These are phyloP conservation scores for Solanum hybrid DNA, from an alignment of 305 asterid species.

Conservation along the genomic window DNA sequence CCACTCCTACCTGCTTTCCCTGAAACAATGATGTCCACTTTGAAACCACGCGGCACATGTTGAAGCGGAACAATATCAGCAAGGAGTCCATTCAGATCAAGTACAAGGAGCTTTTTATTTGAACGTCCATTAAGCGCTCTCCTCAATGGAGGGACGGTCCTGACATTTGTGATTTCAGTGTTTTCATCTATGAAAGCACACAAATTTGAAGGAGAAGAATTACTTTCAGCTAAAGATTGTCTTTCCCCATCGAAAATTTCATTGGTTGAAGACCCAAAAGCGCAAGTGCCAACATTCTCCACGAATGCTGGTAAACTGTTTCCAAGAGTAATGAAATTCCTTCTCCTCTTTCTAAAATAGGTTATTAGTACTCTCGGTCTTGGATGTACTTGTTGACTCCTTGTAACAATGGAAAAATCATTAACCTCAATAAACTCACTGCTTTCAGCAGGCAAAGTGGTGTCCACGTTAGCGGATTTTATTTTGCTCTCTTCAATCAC, in stretches of 20 bases:
- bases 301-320: conserved; percentile 8
- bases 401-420: conserved; percentile 9
- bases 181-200: conserved; percentile 16
- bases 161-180: conserved; percentile 16
- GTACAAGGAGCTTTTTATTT: conserved; percentile 77
- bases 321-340: conserved; percentile 9
- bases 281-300: neutral
- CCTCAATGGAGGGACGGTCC: conserved; percentile 3
- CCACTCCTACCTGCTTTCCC: conserved; percentile 57
- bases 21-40: conserved; percentile 40
- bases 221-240: conserved; percentile 7
- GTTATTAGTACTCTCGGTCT: conserved; percentile 11
- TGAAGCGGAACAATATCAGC: conserved; percentile 44
- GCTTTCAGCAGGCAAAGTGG: conserved; percentile 12
- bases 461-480: conserved; percentile 3
- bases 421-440: conserved; percentile 8
- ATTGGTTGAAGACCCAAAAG: neutral
- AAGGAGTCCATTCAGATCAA: conserved; percentile 84
- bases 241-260: conserved; percentile 1
- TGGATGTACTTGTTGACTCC: conserved; percentile 7
- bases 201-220: conserved; percentile 11
- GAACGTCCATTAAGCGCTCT: conserved; percentile 2
- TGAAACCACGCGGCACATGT: conserved; percentile 32
- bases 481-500: neutral
- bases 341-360: conserved; percentile 11